Conservation (phyloP, 2,329 filamentous ascomycete species). For the Verticillium alfalfae region DNA sequence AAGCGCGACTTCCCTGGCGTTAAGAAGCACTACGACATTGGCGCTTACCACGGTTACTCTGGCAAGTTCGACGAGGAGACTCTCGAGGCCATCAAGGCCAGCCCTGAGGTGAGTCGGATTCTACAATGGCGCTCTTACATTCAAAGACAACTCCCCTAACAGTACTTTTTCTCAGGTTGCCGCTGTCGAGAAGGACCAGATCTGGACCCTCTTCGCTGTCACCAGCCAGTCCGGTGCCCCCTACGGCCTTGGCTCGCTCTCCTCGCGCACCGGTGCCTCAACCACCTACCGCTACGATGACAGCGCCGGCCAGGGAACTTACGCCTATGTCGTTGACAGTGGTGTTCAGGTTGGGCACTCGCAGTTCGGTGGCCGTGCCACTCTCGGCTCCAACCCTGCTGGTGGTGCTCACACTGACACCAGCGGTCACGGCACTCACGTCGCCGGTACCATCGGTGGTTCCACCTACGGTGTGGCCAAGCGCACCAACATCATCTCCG, state of each 20-base stretch:
- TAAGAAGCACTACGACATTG: constrained; percentile 14
- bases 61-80: constrained; percentile 35
- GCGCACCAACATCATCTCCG: constrained; percentile 32
- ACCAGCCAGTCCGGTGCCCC: constrained; percentile 26
- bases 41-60: constrained; percentile 34
- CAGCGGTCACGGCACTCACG: constrained; percentile 42
- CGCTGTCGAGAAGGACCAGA: constrained; percentile 5
- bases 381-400: constrained; percentile 13
- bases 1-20: constrained; percentile 17
- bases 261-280: constrained; percentile 15
- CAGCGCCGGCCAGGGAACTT: constrained; percentile 26
- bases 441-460: constrained; percentile 38
- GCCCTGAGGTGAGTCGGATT: constrained; percentile 28
- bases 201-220: constrained; percentile 5
- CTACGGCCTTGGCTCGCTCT: constrained; percentile 42
- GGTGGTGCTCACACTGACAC: constrained; percentile 23
- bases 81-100: constrained; percentile 30
- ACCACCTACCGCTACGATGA: constrained; percentile 25
- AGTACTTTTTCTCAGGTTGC: background rate
- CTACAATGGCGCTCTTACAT: background rate
- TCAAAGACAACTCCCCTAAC: constrained; percentile 5
- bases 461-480: constrained; percentile 41
- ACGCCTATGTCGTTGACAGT: constrained; percentile 35
- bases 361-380: constrained; percentile 26
- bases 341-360: constrained; percentile 22